Percentiles rank a stretch among this genome's conserved stretches.
Evolutionary conservation across 2,329 filamentous ascomycete genomes (phyloP).

Genomic region (Colletotrichum salicis): DNA sequence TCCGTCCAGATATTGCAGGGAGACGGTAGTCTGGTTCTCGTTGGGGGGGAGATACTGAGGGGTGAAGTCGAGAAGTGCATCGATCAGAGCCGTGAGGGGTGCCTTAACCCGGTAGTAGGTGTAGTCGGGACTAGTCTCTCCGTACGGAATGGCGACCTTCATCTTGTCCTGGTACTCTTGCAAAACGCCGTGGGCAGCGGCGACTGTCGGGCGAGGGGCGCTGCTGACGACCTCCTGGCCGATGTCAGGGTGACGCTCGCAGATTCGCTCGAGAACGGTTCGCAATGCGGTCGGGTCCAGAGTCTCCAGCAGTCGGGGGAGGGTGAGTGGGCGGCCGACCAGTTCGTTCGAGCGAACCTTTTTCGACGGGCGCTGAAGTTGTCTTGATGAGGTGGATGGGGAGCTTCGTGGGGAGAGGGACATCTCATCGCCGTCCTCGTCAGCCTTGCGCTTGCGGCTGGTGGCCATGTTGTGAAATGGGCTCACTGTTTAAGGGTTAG

Average conservation of each 20-base stretch:
- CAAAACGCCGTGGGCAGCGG: constrained; percentile 82
- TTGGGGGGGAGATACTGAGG: constrained; percentile 94
- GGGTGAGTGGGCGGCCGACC: constrained; percentile 63
- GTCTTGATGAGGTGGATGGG: constrained; percentile 76
- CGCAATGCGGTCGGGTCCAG: constrained; percentile 87
- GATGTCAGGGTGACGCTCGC: constrained; percentile 87
- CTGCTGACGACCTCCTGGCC: constrained; percentile 84
- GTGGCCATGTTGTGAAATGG: constrained; percentile 64
- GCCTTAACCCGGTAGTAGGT: constrained; percentile 93
- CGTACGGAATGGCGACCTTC: constrained; percentile 84
- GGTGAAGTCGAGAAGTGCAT: constrained; percentile 93
- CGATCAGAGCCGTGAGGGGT: constrained; percentile 81
- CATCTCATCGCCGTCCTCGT: constrained; percentile 88
- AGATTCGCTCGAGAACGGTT: constrained; percentile 88
- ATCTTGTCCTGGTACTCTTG: constrained; percentile 83
- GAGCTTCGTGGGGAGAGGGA: constrained; percentile 87
- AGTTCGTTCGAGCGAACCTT: constrained; percentile 73
- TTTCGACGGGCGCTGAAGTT: constrained; percentile 74
- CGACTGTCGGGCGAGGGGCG: constrained; percentile 87
- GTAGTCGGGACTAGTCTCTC: constrained; percentile 88
- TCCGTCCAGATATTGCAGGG: constrained; percentile 87
- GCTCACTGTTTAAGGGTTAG: constrained; percentile 34
- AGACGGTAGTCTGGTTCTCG: constrained; percentile 84
- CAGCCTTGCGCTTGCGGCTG: constrained; percentile 85
- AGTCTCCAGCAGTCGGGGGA: constrained; percentile 88